Conservation (phyloP, 345 rosid genomes). For the Eucalyptus urophylla region DNA sequence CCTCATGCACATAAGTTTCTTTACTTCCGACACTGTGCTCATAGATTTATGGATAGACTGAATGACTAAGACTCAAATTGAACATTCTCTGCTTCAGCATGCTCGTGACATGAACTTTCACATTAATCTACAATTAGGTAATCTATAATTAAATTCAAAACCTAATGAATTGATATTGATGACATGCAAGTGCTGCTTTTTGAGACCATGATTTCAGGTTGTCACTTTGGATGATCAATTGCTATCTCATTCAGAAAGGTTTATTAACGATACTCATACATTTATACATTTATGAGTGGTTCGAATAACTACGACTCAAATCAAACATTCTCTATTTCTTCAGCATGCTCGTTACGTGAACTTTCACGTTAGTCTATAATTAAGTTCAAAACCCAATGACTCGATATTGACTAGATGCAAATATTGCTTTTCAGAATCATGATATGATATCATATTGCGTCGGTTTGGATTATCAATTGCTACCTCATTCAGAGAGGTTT, state of each 20-base stretch:
- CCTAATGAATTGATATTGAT: rapidly evolving
- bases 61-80: not conserved
- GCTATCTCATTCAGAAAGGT: not conserved
- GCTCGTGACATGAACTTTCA: not conserved
- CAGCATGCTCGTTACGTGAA: too few species aligned
- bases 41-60: not conserved
- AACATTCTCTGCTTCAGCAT: not conserved
- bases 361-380: too few species aligned
- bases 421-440: too few species aligned
- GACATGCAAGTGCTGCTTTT: not conserved
- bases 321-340: too few species aligned
- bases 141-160: not conserved
- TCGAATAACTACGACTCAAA: too few species aligned
- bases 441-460: too few species aligned
- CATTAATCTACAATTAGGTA: not conserved
- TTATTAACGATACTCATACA: too few species aligned
- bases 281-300: too few species aligned
- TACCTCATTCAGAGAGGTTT: not conserved
- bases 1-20: not conserved
- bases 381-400: too few species aligned
- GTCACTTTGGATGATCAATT: not conserved
- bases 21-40: not conserved
- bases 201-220: rapidly evolving
- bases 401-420: too few species aligned
- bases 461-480: too few species aligned